Evolutionary conservation across 2,329 filamentous ascomycete genomes (phyloP), one percentile per base, ranked within the genome.

Genomic region (Pezicula radicicola): DNA sequence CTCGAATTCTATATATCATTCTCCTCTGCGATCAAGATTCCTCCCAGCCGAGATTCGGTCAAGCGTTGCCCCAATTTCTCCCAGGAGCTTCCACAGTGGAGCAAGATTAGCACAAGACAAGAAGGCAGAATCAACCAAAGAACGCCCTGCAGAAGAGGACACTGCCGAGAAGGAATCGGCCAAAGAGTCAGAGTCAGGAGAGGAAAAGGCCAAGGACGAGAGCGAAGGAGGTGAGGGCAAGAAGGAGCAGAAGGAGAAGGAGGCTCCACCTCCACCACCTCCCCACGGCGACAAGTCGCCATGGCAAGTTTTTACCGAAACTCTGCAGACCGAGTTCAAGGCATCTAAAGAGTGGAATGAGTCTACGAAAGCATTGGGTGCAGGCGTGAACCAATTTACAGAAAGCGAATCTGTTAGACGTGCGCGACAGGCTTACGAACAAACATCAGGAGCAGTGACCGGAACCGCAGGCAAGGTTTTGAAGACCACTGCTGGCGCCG

Each of bases 331-430:
- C 52, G 94, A 99, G 72, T 96, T 99, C 74, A 91, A 97, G 71
- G 89, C 91, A 48, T 97, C 92, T 15, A 96, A 97, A 68, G 94
- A 99, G 70, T 99, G 94, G 94, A 96, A 99, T 66, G 94, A 99
- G 68, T 96, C 91, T 41, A 99, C 93, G 40, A 97, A 99, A 75
- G 90, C 94, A 60, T 81, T 99, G 40, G 89, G 90, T 16, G 90
- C 89, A 46, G 89, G 88, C 6, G 91, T 93, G 16, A 88, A 96
- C 66, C 86, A 97, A 64, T 94, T 99, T 67, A 87, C 87, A 30
- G 93, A 97, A 73, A 97, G 91, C 66, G 92, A 97, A 66, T 89
- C 87, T 16, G 89, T 99, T 15, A 87, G 91, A 66, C 84, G 85
- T 63, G 94, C 93, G 28, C 84, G 89, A 59, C 85, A 91, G 60